Evolutionary conservation across 495 filamentous ascomycete species (phyloP).

Genomic region (Penicillium silybi): DNA sequence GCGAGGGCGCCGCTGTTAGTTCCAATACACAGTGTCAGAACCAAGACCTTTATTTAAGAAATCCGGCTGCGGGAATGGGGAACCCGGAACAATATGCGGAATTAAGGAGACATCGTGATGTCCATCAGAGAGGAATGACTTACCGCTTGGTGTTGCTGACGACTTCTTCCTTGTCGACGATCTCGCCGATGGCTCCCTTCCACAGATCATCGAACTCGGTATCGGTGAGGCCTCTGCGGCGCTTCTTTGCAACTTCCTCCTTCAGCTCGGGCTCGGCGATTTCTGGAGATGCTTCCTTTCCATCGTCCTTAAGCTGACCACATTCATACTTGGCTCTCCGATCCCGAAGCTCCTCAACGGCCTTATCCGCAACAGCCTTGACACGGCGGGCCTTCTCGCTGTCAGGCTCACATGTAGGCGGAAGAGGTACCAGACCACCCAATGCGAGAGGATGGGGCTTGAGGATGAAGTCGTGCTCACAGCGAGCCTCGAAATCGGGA

Average conservation of each 20-base stretch:
- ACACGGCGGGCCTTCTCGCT: slow-evolving; percentile 86
- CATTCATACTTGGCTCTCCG: slow-evolving; percentile 87
- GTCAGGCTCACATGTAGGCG: slow-evolving; percentile 93
- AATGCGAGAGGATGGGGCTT: slow-evolving; percentile 80
- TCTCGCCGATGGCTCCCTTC: slow-evolving; percentile 80
- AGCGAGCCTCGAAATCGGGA: slow-evolving; percentile 66
- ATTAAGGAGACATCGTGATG: slow-evolving; percentile 16
- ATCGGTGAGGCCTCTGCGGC: slow-evolving; percentile 73
- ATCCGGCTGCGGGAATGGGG: slow-evolving; percentile 14
- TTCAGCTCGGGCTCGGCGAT: slow-evolving; percentile 76
- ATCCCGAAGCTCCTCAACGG: slow-evolving; percentile 82
- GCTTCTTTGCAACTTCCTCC: slow-evolving; percentile 64
- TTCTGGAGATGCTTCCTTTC: slow-evolving; percentile 55
- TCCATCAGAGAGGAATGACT: slow-evolving; percentile 48
- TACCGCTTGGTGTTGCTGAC: slow-evolving; percentile 68
- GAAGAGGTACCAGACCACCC: slow-evolving; percentile 74
- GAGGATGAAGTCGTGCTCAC: slow-evolving; percentile 83
- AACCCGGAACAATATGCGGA: slow-evolving; percentile 16
- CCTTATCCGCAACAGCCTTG: slow-evolving; percentile 80
- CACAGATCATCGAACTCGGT: slow-evolving; percentile 91
- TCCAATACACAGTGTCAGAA: slow-evolving; percentile 45
- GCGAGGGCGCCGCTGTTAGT: slow-evolving; percentile 77
- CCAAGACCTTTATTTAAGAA: slow-evolving; percentile 31
- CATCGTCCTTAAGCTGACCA: slow-evolving; percentile 65
- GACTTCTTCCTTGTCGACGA: slow-evolving; percentile 78